phyloP scores from a whole-genome alignment of 768 basidiomycete genomes.

The Lyophyllum semitale region DNA sequence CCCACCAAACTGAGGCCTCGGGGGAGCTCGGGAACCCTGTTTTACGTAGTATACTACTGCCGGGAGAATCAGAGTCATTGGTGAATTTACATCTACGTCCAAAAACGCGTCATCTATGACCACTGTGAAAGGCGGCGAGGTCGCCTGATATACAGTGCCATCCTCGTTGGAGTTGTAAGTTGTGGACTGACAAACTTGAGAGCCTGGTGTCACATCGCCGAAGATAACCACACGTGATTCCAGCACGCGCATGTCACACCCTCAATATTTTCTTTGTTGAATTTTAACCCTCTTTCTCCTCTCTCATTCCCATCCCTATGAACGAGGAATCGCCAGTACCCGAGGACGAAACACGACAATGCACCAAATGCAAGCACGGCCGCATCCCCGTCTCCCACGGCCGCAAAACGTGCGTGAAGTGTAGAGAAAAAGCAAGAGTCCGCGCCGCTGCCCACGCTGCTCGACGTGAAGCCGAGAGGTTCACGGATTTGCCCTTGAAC shows the following conservation, averaged over 20 bases:
- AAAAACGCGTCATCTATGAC: too few species aligned
- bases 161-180: not conserved
- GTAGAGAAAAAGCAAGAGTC: not conserved
- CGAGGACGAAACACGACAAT: not conserved
- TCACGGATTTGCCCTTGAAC: too few species aligned
- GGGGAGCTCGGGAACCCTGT: not conserved
- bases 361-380: not conserved
- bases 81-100: not conserved
- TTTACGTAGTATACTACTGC: too few species aligned
- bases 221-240: not conserved
- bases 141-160: too few species aligned
- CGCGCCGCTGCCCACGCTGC: not conserved
- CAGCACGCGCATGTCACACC: not conserved
- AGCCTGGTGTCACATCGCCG: not conserved
- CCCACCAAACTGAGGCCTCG: not conserved
- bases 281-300: not conserved
- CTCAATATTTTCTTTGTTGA: not conserved
- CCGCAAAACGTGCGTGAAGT: slow-evolving; percentile 1
- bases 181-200: too few species aligned
- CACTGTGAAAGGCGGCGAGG: too few species aligned
- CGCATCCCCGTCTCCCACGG: not conserved
- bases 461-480: not conserved
- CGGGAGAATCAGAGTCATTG: too few species aligned
- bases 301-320: too few species aligned
- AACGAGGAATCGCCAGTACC: not conserved